These are phyloP conservation scores for Zygoascus sp. DNA, from an alignment of 1,139 yeast species.

Conservation along the genomic window DNA sequence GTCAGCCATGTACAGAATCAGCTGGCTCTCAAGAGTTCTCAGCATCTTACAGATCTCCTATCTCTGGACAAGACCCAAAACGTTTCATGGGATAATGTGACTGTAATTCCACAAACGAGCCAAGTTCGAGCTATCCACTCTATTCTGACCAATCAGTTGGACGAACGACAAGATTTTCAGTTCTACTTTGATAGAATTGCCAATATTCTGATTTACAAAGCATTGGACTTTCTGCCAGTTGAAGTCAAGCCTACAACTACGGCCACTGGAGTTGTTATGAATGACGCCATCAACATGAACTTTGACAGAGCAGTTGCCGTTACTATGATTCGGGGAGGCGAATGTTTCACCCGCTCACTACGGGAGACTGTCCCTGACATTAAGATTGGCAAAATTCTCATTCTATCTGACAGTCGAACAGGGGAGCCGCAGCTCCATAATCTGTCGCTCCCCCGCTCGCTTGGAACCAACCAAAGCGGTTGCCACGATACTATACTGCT, in stretches of 20 bases:
- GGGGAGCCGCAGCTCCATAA: constrained; percentile 93
- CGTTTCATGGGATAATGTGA: constrained; percentile 17
- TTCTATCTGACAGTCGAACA: constrained; percentile 80
- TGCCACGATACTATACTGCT: constrained; percentile 50
- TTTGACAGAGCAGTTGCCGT: constrained; percentile 60
- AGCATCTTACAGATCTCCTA: constrained; percentile 59
- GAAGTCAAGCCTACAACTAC: constrained; percentile 40
- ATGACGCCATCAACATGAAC: constrained; percentile 38
- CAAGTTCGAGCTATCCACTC: constrained; percentile 74
- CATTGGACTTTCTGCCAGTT: constrained; percentile 46
- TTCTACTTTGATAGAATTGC: constrained; percentile 83
- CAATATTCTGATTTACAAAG: constrained; percentile 59
- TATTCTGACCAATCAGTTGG: constrained; percentile 51
- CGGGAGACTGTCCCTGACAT: constrained; percentile 73
- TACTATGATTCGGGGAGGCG: constrained; percentile 84
- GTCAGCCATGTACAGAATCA: constrained; percentile 77
- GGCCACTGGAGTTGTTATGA: constrained; percentile 39
- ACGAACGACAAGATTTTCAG: constrained; percentile 70
- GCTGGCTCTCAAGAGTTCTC: constrained; percentile 55
- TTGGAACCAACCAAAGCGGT: constrained; percentile 22
- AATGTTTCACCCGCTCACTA: constrained; percentile 77
- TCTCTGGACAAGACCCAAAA: constrained; percentile 41
- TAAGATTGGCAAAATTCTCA: constrained; percentile 73
- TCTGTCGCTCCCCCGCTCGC: constrained; percentile 51
- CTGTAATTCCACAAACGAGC: constrained; percentile 51